Evolutionary conservation across 2,329 filamentous ascomycete genomes (phyloP).

Genomic region (Aspergillus proliferans): DNA sequence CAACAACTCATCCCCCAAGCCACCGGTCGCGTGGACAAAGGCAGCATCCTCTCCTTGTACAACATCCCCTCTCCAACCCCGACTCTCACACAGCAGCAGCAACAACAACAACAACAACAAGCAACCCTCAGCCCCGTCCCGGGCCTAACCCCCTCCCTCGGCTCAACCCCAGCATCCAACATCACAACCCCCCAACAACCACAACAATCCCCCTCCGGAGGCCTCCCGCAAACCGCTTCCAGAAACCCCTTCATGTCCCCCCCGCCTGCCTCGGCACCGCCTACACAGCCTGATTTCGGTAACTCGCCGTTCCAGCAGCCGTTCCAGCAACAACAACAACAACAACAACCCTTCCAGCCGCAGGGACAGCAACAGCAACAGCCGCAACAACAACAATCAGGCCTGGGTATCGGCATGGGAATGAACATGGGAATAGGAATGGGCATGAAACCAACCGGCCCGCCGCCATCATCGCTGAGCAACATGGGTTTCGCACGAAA

Average conservation of each 20-base stretch:
- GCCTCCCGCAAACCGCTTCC: constrained; percentile 15
- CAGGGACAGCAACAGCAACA: background rate
- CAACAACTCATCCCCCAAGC: constrained; percentile 34
- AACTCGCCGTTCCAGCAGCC: background rate
- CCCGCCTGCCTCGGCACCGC: constrained; percentile 1
- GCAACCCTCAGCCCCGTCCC: constrained; percentile 16
- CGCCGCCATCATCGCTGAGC: constrained; percentile 11
- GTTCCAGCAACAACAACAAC: constrained; percentile 1
- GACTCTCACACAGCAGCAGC: constrained; percentile 29
- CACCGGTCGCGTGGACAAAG: constrained; percentile 41
- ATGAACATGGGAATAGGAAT: constrained; percentile 2
- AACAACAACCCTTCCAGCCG: background rate
- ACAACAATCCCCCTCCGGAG: constrained; percentile 13
- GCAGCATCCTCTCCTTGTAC: constrained; percentile 42
- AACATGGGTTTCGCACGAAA: constrained; percentile 14
- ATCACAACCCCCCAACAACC: constrained; percentile 7
- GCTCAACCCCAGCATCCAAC: constrained; percentile 12
- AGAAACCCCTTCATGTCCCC: constrained; percentile 21
- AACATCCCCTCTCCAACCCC: constrained; percentile 36
- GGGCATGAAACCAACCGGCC: constrained; percentile 7
- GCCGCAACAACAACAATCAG: constrained; percentile 4
- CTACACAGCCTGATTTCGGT: background rate
- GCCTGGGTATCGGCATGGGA: constrained; percentile 6
- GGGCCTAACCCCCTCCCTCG: constrained; percentile 13
- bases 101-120: constrained; percentile 17